A percentile compares a stretch with the other conserved stretches of the same genome.
Conservation (phyloP, 2,329 filamentous ascomycete species). For the Cladobotryum mycophilum region DNA sequence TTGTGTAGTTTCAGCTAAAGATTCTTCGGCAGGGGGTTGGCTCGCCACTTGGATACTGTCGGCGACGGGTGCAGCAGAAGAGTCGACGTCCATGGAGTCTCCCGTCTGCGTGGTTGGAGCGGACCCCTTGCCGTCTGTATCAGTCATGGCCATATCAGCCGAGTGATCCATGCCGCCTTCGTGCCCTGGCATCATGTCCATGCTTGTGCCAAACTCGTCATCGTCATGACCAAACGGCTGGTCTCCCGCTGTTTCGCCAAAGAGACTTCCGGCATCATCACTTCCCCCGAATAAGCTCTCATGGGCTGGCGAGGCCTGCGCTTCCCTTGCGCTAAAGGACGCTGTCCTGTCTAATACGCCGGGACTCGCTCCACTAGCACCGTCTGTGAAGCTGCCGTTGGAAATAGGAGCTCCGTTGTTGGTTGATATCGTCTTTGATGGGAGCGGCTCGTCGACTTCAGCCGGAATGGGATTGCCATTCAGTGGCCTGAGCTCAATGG, state of each 20-base stretch:
- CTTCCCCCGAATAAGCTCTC: conserved; percentile 78
- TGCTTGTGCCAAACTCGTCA: conserved; percentile 72
- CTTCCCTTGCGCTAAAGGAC: conserved; percentile 36
- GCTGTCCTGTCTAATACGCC: conserved; percentile 12
- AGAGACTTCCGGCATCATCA: conserved; percentile 72
- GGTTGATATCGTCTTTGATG: conserved; percentile 66
- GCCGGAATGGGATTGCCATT: conserved; percentile 70
- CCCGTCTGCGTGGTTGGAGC: conserved; percentile 15
- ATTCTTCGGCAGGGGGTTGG: neutral
- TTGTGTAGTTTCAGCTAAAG: neutral
- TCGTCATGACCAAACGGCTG: conserved; percentile 72
- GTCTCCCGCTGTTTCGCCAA: conserved; percentile 64
- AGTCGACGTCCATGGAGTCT: conserved; percentile 14
- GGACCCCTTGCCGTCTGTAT: conserved; percentile 23
- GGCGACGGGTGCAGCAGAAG: neutral
- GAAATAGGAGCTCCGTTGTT: conserved; percentile 60
- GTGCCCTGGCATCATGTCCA: conserved; percentile 47
- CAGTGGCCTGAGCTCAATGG: conserved; percentile 76
- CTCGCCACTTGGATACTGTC: neutral
- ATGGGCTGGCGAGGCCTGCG: conserved; percentile 61
- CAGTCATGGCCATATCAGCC: conserved; percentile 37
- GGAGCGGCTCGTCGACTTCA: conserved; percentile 54
- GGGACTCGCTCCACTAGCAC: conserved; percentile 15
- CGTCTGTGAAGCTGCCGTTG: conserved; percentile 40
- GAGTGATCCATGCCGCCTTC: conserved; percentile 38